phyloP scores from a whole-genome alignment of 148 eudicot species.

The Camellia japonica region DNA sequence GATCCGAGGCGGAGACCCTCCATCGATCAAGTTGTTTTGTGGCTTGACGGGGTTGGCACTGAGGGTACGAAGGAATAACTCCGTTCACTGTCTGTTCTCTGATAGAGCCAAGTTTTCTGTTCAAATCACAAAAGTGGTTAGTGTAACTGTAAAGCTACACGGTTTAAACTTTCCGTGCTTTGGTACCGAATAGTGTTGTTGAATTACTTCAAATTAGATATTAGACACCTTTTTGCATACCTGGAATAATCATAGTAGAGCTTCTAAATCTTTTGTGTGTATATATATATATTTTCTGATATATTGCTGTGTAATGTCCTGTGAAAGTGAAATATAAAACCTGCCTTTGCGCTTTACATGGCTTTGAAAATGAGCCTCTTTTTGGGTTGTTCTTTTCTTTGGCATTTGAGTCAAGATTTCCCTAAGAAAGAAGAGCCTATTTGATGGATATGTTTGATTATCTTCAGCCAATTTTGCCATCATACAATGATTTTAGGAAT shows the following conservation, averaged over 20 bases:
- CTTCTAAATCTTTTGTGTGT: background rate
- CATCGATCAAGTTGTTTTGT: conserved; percentile 79
- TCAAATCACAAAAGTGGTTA: conserved; percentile 10
- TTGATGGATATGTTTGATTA: background rate
- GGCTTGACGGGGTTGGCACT: conserved; percentile 58
- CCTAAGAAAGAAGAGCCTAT: background rate
- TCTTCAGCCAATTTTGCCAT: background rate
- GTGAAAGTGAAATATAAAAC: background rate
- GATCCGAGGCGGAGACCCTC: conserved; percentile 82
- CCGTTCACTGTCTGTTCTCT: background rate
- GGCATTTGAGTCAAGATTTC: background rate
- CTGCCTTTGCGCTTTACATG: background rate
- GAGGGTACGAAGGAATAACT: conserved; percentile 20
- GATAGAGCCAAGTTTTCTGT: conserved; percentile 14
- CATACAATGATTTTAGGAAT: too few relatives aligned
- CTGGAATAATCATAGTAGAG: background rate
- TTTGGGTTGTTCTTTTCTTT: background rate
- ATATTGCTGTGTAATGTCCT: background rate
- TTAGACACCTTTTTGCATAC: conserved; percentile 4
- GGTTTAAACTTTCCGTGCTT: background rate
- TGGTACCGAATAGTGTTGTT: background rate
- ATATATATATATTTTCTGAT: background rate
- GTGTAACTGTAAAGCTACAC: conserved; percentile 13
- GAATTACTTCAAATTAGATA: background rate
- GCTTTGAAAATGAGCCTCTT: background rate